These are phyloP conservation scores for Magnolia changhungtana DNA, from an alignment of 164 flowering plant species.

Conservation along the genomic window DNA sequence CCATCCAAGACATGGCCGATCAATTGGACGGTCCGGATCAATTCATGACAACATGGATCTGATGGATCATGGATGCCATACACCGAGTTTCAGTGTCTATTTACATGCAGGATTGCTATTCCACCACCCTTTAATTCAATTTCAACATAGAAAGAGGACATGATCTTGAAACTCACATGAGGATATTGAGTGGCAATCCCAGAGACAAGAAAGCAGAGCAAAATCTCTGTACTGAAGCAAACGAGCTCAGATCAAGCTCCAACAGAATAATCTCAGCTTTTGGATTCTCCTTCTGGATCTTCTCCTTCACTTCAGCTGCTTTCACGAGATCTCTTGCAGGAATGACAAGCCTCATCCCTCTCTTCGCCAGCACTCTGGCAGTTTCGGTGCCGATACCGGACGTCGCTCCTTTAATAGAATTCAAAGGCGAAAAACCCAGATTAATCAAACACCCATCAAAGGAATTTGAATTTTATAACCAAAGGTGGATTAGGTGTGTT, in stretches of 20 bases:
- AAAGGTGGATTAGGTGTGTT: background rate
- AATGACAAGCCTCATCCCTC: conserved; percentile 77
- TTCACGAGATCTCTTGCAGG: conserved; percentile 77
- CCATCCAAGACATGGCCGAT: too few species aligned
- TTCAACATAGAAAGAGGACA: background rate
- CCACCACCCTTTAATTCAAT: too few species aligned
- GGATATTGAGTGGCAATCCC: conserved; percentile 80
- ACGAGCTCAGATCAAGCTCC: conserved; percentile 83
- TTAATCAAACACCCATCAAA: conserved; percentile 6
- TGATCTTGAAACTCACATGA: conserved; percentile 53
- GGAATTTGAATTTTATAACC: background rate
- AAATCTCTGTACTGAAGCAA: conserved; percentile 75
- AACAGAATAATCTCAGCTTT: conserved; percentile 60
- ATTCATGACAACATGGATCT: too few species aligned
- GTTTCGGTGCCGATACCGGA: conserved; percentile 96
- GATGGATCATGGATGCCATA: too few species aligned
- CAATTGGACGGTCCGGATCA: too few species aligned
- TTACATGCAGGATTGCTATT: too few species aligned
- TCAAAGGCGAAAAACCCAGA: background rate
- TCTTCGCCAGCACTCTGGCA: conserved; percentile 84
- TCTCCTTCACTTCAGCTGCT: conserved; percentile 56
- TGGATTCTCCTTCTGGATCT: conserved; percentile 57
- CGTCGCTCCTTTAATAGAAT: conserved; percentile 58
- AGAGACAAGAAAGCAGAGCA: conserved; percentile 64
- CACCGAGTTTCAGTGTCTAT: too few species aligned